Percentiles rank a stretch among this genome's conserved stretches.
These are phyloP conservation scores for Ophiosphaerella herpotricha DNA, from an alignment of 2,329 filamentous ascomycete species.

Conservation along the genomic window DNA sequence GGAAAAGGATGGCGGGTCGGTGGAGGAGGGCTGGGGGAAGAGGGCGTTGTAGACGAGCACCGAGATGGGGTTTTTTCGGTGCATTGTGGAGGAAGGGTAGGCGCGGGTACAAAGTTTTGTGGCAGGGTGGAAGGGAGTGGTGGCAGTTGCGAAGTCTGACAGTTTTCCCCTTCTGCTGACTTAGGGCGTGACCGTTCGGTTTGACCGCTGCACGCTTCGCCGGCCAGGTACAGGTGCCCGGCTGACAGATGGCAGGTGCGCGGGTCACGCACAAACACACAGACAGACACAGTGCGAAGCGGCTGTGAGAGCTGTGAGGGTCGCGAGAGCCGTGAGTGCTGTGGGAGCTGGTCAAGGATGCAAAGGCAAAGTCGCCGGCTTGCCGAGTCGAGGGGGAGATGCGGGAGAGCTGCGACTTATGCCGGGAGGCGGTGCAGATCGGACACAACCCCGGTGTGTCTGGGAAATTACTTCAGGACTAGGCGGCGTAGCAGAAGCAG, in stretches of 20 bases:
- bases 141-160: no score
- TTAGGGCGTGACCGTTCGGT: conserved; percentile 25
- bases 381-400: not conserved
- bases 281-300: not conserved
- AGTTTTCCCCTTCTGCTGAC: conserved; percentile 19
- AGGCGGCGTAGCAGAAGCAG: not conserved
- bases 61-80: conserved; percentile 69
- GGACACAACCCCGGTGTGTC: not conserved
- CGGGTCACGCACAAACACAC: conserved; percentile 7
- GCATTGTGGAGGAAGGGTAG: conserved; percentile 59
- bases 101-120: not conserved
- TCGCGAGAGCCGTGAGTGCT: no score
- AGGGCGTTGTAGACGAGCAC: conserved; percentile 75
- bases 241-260: not conserved
- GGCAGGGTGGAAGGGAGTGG: no score
- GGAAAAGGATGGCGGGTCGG: conserved; percentile 73
- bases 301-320: not conserved
- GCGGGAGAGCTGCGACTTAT: conserved; percentile 5
- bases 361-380: not conserved
- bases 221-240: not conserved
- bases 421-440: conserved; percentile 12
- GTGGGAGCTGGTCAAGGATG: no score
- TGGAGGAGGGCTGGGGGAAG: conserved; percentile 69
- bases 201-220: conserved; percentile 13
- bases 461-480: not conserved